A percentile compares a stretch with the other conserved stretches of the same genome.
Conservation (phyloP, 1,139 yeast genomes). For the Saccharomyces pastorianus region DNA sequence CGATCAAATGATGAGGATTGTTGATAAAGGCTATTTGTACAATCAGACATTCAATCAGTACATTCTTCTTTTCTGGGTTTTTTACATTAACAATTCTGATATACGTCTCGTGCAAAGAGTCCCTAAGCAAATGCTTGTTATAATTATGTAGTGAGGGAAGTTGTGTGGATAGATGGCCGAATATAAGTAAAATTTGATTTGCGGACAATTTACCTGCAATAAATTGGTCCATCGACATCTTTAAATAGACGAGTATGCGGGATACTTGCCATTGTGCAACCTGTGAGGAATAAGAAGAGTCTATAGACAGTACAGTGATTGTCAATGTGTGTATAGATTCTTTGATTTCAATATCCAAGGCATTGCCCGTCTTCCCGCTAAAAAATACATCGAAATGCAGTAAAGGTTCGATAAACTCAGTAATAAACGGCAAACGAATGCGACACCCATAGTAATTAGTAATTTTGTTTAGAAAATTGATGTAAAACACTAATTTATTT, state of each 20-base stretch:
- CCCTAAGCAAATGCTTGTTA: conserved; percentile 15
- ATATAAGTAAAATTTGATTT: conserved; percentile 17
- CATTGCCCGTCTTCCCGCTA: conserved; percentile 8
- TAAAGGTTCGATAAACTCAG: conserved; percentile 13
- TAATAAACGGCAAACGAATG: conserved; percentile 6
- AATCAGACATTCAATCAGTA: conserved; percentile 19
- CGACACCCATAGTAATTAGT: neutral
- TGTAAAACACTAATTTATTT: conserved; percentile 20
- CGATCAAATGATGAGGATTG: conserved; percentile 1
- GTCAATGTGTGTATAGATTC: conserved; percentile 24
- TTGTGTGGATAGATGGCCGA: conserved; percentile 11
- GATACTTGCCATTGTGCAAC: conserved; percentile 17
- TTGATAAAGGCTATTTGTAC: conserved; percentile 15
- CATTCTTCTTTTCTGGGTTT: conserved; percentile 6
- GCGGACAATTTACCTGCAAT: conserved; percentile 10
- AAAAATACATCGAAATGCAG: neutral
- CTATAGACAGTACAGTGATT: conserved; percentile 10
- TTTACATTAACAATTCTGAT: conserved; percentile 12
- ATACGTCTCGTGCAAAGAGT: conserved; percentile 19
- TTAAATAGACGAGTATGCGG: conserved; percentile 13
- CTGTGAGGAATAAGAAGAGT: neutral
- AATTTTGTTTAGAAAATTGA: conserved; percentile 18
- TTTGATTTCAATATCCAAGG: conserved; percentile 12
- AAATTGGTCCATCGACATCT: conserved; percentile 15
- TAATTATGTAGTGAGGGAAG: conserved; percentile 9